Evolutionary conservation across 371 early-diverging fungal genomes (phyloP).

Genomic region (Lichtheimia corymbifera): DNA sequence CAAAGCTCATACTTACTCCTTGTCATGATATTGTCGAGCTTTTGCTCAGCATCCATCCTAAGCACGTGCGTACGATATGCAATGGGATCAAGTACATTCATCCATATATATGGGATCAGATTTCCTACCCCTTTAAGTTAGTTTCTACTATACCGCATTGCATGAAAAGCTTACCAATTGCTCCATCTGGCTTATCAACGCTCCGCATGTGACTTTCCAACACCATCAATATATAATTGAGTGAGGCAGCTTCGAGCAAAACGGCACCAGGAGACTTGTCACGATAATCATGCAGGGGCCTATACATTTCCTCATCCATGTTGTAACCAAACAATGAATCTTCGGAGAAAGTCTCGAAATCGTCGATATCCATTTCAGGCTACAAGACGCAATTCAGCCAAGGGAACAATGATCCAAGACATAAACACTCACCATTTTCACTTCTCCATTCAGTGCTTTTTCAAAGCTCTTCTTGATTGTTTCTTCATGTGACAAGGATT

Average conservation of each 20-base stretch:
- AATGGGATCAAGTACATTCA: constrained; percentile 44
- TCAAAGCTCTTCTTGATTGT: constrained; percentile 6
- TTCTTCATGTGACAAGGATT: constrained; percentile 25
- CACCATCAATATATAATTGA: constrained; percentile 33
- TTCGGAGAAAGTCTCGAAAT: constrained; percentile 49
- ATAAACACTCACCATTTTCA: constrained; percentile 34
- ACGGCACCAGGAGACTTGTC: constrained; percentile 36
- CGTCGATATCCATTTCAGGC: constrained; percentile 45
- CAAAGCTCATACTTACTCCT: constrained; percentile 22
- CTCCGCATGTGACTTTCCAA: constrained; percentile 42
- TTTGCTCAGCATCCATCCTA: constrained; percentile 15
- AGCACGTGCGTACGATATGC: constrained; percentile 35
- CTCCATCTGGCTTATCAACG: constrained; percentile 22
- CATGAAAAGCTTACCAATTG: constrained; percentile 20
- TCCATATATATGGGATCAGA: constrained; percentile 42
- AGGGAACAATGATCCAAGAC: not conserved
- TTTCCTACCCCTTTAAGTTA: constrained; percentile 17
- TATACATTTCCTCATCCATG: constrained; percentile 46
- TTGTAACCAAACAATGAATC: constrained; percentile 50
- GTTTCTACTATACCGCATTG: not conserved
- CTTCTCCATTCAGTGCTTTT: constrained; percentile 24
- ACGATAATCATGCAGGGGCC: constrained; percentile 28
- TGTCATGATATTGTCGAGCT: constrained; percentile 27
- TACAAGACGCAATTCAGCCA: constrained; percentile 8
- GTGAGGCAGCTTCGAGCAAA: constrained; percentile 41